Percentiles rank a stretch among this genome's conserved stretches.
These are phyloP conservation scores for Capsella bursapastoris DNA, from an alignment of 345 rosid genomes.

Conservation along the genomic window DNA sequence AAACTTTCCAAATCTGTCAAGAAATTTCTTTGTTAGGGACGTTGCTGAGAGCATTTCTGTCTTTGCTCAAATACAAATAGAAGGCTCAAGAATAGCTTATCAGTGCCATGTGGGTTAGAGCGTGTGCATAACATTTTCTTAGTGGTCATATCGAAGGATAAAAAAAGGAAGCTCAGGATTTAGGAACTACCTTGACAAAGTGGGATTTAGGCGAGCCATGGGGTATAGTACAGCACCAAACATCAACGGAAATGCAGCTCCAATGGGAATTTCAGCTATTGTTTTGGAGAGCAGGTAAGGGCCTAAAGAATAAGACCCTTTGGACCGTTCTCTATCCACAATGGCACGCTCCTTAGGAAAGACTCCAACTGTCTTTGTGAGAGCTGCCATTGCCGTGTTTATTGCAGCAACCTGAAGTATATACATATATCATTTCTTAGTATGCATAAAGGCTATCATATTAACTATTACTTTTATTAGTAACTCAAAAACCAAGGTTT, in stretches of 20 bases:
- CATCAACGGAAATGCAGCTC: slow-evolving; percentile 94
- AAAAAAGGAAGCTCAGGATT: background rate
- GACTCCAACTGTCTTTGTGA: slow-evolving; percentile 94
- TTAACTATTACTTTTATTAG: background rate
- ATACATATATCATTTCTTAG: slow-evolving; percentile 24
- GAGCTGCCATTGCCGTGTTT: slow-evolving; percentile 99
- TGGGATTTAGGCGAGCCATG: slow-evolving; percentile 93
- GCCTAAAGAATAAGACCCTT: slow-evolving; percentile 86
- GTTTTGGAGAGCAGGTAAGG: slow-evolving; percentile 93
- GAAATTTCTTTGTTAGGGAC: slow-evolving; percentile 31
- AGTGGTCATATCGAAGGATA: background rate
- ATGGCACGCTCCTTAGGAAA: slow-evolving; percentile 97
- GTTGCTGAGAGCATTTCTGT: background rate
- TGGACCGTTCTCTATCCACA: slow-evolving; percentile 91
- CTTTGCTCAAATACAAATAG: background rate
- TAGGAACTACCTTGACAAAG: slow-evolving; percentile 62
- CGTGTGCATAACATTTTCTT: background rate
- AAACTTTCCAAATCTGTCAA: slow-evolving; percentile 80
- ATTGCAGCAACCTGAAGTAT: slow-evolving; percentile 86
- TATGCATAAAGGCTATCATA: background rate
- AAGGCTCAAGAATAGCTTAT: slow-evolving; percentile 27
- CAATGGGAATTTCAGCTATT: slow-evolving; percentile 92
- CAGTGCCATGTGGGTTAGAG: slow-evolving; percentile 16
- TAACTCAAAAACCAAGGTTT: background rate
- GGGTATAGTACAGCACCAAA: slow-evolving; percentile 95